These are phyloP conservation scores for Monosporascus sp. DNA, from an alignment of 2,329 filamentous ascomycete genomes.

Conservation along the genomic window DNA sequence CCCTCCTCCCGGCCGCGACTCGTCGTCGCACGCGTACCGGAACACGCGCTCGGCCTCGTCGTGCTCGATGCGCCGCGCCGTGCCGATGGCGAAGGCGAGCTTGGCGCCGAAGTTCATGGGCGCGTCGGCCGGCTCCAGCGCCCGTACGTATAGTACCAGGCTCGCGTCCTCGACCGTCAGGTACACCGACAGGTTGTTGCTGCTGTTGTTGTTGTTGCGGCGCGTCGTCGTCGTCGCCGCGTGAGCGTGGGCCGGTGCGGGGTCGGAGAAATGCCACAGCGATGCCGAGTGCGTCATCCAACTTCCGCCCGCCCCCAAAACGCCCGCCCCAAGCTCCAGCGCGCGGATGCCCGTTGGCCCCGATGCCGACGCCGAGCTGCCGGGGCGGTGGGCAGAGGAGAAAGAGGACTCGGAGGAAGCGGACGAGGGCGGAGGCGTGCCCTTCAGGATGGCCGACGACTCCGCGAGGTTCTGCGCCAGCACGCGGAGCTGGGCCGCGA, in stretches of 20 bases:
- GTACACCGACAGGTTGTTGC: conserved; percentile 65
- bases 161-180: conserved; percentile 64
- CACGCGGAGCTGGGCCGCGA: conserved; percentile 50
- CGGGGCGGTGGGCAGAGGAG: conserved; percentile 1
- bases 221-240: background rate
- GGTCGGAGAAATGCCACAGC: conserved; percentile 22
- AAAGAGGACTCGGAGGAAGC: conserved; percentile 37
- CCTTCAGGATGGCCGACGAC: conserved; percentile 48
- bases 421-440: conserved; percentile 41
- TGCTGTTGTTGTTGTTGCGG: conserved; percentile 30
- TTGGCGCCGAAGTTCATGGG: conserved; percentile 58
- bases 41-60: conserved; percentile 79
- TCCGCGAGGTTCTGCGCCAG: conserved; percentile 50
- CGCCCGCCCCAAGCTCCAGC: background rate
- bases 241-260: conserved; percentile 24
- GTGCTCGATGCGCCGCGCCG: conserved; percentile 59
- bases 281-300: conserved; percentile 27
- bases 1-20: conserved; percentile 9
- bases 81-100: conserved; percentile 65
- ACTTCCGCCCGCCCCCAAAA: conserved; percentile 9
- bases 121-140: conserved; percentile 61
- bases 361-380: background rate
- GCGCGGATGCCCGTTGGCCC: background rate
- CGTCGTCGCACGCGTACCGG: conserved; percentile 40
- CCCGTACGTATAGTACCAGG: conserved; percentile 64